These are phyloP conservation scores for Monosporascus sp. DNA, from an alignment of 2,329 filamentous ascomycete genomes.

Conservation along the genomic window DNA sequence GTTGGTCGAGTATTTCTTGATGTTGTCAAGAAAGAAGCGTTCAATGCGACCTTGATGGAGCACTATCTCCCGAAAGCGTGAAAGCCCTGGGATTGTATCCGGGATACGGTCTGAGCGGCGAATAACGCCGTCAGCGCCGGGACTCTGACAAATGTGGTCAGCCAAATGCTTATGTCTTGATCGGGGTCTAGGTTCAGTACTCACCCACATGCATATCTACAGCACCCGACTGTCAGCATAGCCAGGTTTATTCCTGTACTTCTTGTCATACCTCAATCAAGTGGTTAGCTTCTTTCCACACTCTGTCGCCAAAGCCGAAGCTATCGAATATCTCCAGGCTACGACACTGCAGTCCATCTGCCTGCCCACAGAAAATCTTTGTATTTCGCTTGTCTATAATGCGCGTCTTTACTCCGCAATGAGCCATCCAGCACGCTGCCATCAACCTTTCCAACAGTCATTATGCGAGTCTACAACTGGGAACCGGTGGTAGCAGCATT, in stretches of 20 bases:
- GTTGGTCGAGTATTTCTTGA: conserved; percentile 46
- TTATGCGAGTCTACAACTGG: not conserved
- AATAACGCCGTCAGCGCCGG: conserved; percentile 52
- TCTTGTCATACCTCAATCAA: conserved; percentile 52
- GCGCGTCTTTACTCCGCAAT: conserved; percentile 34
- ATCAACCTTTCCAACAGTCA: conserved; percentile 28
- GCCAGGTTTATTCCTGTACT: conserved; percentile 1
- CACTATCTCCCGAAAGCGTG: conserved; percentile 59
- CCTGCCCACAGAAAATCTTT: conserved; percentile 37
- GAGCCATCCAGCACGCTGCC: conserved; percentile 38
- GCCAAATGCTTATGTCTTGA: not conserved
- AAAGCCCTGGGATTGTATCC: conserved; percentile 58
- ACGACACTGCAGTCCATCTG: conserved; percentile 52
- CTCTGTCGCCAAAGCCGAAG: conserved; percentile 60
- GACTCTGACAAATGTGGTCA: conserved; percentile 48
- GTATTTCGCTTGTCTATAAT: conserved; percentile 39
- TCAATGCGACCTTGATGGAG: conserved; percentile 70
- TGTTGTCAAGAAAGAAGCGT: conserved; percentile 58
- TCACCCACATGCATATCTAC: conserved; percentile 26
- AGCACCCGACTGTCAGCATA: not conserved
- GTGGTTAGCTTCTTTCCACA: conserved; percentile 63
- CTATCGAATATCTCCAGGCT: conserved; percentile 69
- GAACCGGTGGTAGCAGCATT: not conserved
- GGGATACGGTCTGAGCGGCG: conserved; percentile 54
- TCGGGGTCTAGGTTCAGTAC: conserved; percentile 3